These are phyloP conservation scores for Zostera marina DNA, from an alignment of 116 monocot genomes.

Conservation along the genomic window DNA sequence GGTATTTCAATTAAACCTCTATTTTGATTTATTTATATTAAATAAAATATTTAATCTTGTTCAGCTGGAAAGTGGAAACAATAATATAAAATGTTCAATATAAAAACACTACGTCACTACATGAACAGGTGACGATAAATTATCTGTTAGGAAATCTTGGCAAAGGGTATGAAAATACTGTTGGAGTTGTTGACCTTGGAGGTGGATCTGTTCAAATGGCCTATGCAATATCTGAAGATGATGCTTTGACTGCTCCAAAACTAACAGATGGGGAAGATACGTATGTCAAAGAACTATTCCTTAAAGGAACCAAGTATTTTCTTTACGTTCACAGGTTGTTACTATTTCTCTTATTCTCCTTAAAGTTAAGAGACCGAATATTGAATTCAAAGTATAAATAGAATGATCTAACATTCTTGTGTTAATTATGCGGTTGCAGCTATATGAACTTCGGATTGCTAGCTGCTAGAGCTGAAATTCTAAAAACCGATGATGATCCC, in stretches of 20 bases:
- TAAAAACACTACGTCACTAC: background rate
- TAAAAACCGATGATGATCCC: slow-evolving; percentile 41
- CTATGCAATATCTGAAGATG: slow-evolving; percentile 85
- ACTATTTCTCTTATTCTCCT: background rate
- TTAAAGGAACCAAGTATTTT: slow-evolving; percentile 67
- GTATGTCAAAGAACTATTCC: slow-evolving; percentile 61
- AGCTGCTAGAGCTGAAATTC: slow-evolving; percentile 83
- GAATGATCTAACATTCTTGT: background rate
- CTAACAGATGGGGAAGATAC: slow-evolving; percentile 48
- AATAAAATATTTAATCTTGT: too few relatives aligned
- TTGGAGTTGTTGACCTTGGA: slow-evolving; percentile 91
- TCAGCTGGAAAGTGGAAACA: too few relatives aligned
- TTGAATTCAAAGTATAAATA: too few relatives aligned
- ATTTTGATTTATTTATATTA: background rate
- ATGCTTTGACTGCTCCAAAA: slow-evolving; percentile 61
- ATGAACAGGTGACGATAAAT: slow-evolving; percentile 68
- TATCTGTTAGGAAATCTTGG: slow-evolving; percentile 74
- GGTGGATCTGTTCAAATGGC: slow-evolving; percentile 99
- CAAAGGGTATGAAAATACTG: slow-evolving; percentile 49
- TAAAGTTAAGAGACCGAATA: too few relatives aligned
- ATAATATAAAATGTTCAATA: background rate
- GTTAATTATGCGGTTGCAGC: slow-evolving; percentile 16
- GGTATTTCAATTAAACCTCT: slow-evolving; percentile 25
- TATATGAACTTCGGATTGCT: slow-evolving; percentile 85
- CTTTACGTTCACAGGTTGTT: slow-evolving; percentile 92